phyloP scores from a whole-genome alignment of 176 grass and related monocot species.

The Avena insularis region DNA sequence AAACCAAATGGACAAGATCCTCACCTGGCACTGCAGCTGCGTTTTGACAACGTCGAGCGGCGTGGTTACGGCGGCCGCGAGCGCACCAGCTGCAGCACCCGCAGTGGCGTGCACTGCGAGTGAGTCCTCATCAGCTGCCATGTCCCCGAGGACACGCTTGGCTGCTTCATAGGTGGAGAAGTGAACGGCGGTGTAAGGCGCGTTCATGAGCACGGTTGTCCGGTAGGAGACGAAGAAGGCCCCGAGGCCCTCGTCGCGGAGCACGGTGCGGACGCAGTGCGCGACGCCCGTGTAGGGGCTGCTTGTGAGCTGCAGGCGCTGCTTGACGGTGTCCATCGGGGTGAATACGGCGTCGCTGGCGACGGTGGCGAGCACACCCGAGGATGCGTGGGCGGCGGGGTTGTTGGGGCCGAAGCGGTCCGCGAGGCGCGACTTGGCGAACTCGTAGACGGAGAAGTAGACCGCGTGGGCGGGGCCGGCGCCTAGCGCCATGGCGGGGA shows the following conservation, averaged over 20 bases:
- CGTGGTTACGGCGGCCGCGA: conserved; percentile 70
- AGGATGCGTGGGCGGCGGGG: conserved; percentile 71
- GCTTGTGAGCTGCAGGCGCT: conserved; percentile 85
- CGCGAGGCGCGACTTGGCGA: conserved; percentile 63
- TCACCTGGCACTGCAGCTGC: conserved; percentile 94
- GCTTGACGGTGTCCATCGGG: conserved; percentile 96
- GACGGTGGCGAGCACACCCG: conserved; percentile 78
- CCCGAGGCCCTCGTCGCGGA: conserved; percentile 68
- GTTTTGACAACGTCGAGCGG: conserved; percentile 92
- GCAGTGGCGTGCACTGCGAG: conserved; percentile 81
- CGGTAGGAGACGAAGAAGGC: conserved; percentile 79
- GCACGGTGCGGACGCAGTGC: conserved; percentile 75
- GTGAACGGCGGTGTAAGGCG: conserved; percentile 82
- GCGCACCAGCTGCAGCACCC: conserved; percentile 73
- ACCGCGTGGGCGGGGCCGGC: conserved; percentile 86
- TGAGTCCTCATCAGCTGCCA: conserved; percentile 69
- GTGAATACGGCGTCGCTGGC: conserved; percentile 87
- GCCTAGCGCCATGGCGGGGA: conserved; percentile 85
- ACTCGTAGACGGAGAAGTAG: conserved; percentile 94
- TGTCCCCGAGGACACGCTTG: conserved; percentile 69
- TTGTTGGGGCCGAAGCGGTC: conserved; percentile 72
- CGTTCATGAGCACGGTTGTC: conserved; percentile 91
- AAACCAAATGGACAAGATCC: conserved; percentile 35
- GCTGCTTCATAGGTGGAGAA: conserved; percentile 89
- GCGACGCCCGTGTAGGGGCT: conserved; percentile 78